These are phyloP conservation scores for Fusarium bactridioides DNA, from an alignment of 2,329 filamentous ascomycete genomes.

Conservation along the genomic window DNA sequence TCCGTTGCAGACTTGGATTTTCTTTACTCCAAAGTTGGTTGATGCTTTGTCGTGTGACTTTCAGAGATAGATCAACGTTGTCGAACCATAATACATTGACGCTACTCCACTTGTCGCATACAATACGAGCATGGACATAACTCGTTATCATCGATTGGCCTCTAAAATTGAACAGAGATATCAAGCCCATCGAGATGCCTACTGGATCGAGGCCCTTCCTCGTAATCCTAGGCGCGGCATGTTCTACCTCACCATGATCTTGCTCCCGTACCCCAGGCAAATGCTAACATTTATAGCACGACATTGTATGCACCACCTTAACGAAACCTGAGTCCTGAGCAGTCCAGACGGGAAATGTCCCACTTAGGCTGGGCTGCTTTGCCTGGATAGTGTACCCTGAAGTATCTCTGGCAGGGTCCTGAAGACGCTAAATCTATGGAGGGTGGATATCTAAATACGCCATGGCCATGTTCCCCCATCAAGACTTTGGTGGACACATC, in stretches of 20 bases:
- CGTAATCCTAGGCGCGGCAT: background rate
- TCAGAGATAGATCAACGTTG: conserved; percentile 36
- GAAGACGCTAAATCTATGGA: conserved; percentile 37
- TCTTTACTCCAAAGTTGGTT: conserved; percentile 15
- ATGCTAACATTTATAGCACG: conserved; percentile 31
- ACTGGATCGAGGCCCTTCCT: background rate
- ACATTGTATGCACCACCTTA: conserved; percentile 18
- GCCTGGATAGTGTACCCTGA: conserved; percentile 34
- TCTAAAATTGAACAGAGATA: background rate
- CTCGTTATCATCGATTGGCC: background rate
- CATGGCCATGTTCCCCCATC: conserved; percentile 30
- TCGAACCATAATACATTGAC: conserved; percentile 39
- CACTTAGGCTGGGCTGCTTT: conserved; percentile 19
- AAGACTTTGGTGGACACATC: conserved; percentile 32
- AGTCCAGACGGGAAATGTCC: conserved; percentile 31
- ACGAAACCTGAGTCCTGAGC: conserved; percentile 23
- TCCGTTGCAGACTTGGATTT: conserved; percentile 24
- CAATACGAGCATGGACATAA: conserved; percentile 11
- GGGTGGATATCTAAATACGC: conserved; percentile 25
- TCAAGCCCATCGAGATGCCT: conserved; percentile 1
- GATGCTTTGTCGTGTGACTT: conserved; percentile 41
- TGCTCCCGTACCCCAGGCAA: conserved; percentile 13
- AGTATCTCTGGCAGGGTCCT: conserved; percentile 36
- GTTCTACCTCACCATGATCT: conserved; percentile 5
- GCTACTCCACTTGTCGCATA: conserved; percentile 31